Conservation (phyloP, 768 basidiomycete genomes). For the Suillus subalutaceus region DNA sequence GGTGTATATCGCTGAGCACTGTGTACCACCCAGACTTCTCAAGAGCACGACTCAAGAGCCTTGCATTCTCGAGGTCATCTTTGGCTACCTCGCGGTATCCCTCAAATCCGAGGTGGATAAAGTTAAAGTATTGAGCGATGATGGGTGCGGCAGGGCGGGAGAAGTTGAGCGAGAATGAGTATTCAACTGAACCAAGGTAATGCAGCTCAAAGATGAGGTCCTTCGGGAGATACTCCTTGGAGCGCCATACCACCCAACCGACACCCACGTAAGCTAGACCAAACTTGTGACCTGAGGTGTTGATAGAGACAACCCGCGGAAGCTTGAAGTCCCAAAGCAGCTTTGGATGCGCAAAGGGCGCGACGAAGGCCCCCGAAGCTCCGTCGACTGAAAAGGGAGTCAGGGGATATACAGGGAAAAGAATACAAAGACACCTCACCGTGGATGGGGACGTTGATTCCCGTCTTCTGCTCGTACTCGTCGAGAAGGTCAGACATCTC, state of each 20-base stretch:
- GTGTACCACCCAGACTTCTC: constrained; percentile 56
- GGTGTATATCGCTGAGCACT: constrained; percentile 60
- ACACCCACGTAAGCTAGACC: constrained; percentile 58
- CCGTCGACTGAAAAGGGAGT: constrained; percentile 46
- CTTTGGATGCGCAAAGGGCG: constrained; percentile 60
- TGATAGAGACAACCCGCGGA: constrained; percentile 61
- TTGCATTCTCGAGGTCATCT: constrained; percentile 58
- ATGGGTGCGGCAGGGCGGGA: constrained; percentile 64
- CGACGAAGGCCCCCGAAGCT: constrained; percentile 64
- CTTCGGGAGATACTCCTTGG: constrained; percentile 59
- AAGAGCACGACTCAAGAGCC: constrained; percentile 65
- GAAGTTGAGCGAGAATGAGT: constrained; percentile 71
- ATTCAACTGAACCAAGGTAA: constrained; percentile 63
- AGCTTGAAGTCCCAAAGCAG: constrained; percentile 63
- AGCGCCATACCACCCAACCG: constrained; percentile 70
- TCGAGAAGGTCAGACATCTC: constrained; percentile 78
- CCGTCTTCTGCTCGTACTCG: constrained; percentile 52
- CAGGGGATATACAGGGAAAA: constrained; percentile 19
- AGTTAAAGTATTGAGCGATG: constrained; percentile 65
- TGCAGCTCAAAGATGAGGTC: constrained; percentile 70
- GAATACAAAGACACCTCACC: constrained; percentile 30
- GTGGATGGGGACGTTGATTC: constrained; percentile 48
- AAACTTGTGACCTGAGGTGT: constrained; percentile 65
- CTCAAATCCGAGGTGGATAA: constrained; percentile 61
- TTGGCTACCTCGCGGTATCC: constrained; percentile 52